Base-by-base conservation (phyloP, 2,329 filamentous ascomycete species). In the Helminthosporium solani region DNA sequence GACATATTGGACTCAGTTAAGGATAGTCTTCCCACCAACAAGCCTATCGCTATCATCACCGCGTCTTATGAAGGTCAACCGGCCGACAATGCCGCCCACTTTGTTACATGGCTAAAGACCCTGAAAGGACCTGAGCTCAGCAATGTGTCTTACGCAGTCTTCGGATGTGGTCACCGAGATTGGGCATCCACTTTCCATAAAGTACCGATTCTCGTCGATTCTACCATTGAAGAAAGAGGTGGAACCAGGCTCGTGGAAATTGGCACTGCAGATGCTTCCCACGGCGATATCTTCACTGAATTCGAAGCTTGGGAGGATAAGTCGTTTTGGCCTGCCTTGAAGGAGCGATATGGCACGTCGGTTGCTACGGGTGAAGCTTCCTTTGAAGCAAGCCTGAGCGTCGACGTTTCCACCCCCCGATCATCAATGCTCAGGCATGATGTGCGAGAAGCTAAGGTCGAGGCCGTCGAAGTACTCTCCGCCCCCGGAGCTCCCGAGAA, bases 31-130 rank as follows among this genome's bases (percentile, higher is more conserved):
- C 63, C 67, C 0, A 68, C 55, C 12, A 64, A 72, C 28, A 63
- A 64, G 19, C 71, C 72, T 1, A 46, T 71, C 2, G 61, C 66
- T 0, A 70, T 75, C 15, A 56, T 75, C 34, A 71, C 71, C 3
- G 66, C 71, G 2, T 70, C 66, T 0, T 75, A 73, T 40, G 72
- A 75, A 49, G 73, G 73, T 9, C 63, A 71, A 19, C 71, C 73
- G 3, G 60, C 72, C 2, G 73, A 74, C 38, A 75, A 75, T 37
- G 72, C 72, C 0, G 65, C 63, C 3, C 65, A 72, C 37, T 75
- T 74, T 35, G 63, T 72, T 15, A 62, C 65, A 15, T 75, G 72
- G 73, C 43, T 74, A 0, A 54, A 60, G 14, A 53, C 50, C 2
- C 47, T 65, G 11, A 62, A 67, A 25, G 61, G 41, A 1, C 53